Conservation (phyloP, 2,329 filamentous ascomycete genomes). For the Colletotrichum tropicale region DNA sequence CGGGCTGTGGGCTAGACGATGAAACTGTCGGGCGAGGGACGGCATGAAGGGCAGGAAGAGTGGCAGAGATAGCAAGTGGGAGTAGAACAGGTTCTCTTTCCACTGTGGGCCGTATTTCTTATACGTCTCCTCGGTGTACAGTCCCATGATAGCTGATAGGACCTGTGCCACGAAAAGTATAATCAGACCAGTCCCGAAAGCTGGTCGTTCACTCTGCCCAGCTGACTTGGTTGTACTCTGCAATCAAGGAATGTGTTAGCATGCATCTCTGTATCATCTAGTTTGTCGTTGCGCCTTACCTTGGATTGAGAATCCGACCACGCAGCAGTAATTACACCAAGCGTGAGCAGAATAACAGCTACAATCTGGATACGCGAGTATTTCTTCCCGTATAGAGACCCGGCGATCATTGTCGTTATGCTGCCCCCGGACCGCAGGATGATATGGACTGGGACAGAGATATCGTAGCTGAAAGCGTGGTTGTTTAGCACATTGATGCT, state of each 20-base stretch:
- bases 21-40: slow-evolving; percentile 68
- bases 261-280: background rate
- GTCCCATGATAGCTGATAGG: slow-evolving; percentile 90
- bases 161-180: slow-evolving; percentile 89
- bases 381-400: slow-evolving; percentile 82
- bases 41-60: slow-evolving; percentile 76
- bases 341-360: slow-evolving; percentile 81
- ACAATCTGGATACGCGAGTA: slow-evolving; percentile 82
- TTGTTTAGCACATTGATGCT: slow-evolving; percentile 96
- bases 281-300: slow-evolving; percentile 49
- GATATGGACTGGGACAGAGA: slow-evolving; percentile 95
- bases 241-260: background rate
- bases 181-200: slow-evolving; percentile 72
- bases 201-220: slow-evolving; percentile 27
- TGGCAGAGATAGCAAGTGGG: slow-evolving; percentile 75
- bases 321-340: slow-evolving; percentile 86
- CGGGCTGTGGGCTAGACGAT: slow-evolving; percentile 66
- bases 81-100: slow-evolving; percentile 97
- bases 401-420: slow-evolving; percentile 93
- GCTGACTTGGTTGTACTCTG: background rate
- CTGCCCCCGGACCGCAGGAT: slow-evolving; percentile 94
- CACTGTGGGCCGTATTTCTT: slow-evolving; percentile 84
- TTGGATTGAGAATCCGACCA: slow-evolving; percentile 89
- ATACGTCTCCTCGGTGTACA: slow-evolving; percentile 94
- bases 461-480: slow-evolving; percentile 95